Conservation (phyloP, 768 basidiomycete genomes). For the Boletus pseudo-olivaceus region DNA sequence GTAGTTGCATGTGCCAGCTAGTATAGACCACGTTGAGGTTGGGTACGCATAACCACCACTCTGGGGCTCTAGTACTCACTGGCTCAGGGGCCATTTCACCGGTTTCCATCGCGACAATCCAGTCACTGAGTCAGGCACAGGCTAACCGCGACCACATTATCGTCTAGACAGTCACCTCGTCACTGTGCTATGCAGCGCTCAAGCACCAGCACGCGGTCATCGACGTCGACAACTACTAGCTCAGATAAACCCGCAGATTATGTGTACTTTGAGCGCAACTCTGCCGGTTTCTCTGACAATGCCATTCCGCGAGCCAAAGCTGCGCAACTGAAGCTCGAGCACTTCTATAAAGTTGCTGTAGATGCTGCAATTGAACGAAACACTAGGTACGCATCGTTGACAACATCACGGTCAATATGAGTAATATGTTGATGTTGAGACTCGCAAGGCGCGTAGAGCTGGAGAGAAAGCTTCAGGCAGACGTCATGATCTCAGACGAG, state of each 20-base stretch:
- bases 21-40: not conserved
- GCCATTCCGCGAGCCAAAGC: slow-evolving; percentile 81
- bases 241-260: slow-evolving; percentile 58
- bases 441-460: slow-evolving; percentile 74
- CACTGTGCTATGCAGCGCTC: slow-evolving; percentile 28
- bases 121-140: too few relatives aligned
- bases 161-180: not conserved
- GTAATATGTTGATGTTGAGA: slow-evolving; percentile 1
- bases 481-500: slow-evolving; percentile 72
- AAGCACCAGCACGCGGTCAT: slow-evolving; percentile 29
- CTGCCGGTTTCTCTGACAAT: slow-evolving; percentile 73
- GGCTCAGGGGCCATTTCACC: not conserved
- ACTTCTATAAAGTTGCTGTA: slow-evolving; percentile 95
- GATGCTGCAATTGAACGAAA: slow-evolving; percentile 95
- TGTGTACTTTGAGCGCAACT: slow-evolving; percentile 88
- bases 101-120: slow-evolving; percentile 15
- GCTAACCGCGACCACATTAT: not conserved
- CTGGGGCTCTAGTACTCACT: not conserved
- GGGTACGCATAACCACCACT: too few relatives aligned
- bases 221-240: slow-evolving; percentile 18
- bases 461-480: slow-evolving; percentile 72
- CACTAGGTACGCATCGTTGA: slow-evolving; percentile 54
- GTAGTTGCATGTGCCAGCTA: too few relatives aligned
- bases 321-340: slow-evolving; percentile 93
- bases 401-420: not conserved